Evolutionary conservation across 371 early-diverging fungal species (phyloP).

Genomic region (Lichtheimia ornata): DNA sequence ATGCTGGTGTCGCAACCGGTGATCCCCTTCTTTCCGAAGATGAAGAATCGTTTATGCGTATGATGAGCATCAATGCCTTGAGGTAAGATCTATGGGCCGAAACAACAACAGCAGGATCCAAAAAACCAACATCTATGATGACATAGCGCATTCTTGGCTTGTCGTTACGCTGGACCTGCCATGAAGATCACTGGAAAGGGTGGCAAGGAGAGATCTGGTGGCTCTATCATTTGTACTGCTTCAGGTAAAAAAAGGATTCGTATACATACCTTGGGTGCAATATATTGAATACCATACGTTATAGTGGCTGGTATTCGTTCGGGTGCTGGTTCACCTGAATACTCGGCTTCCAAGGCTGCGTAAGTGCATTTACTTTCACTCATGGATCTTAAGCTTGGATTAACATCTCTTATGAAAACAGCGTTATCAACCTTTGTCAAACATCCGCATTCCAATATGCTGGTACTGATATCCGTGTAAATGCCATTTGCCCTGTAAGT

Average conservation of each 20-base stretch:
- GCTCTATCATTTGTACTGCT: conserved; percentile 49
- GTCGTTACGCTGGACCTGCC: conserved; percentile 35
- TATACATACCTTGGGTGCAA: too few species aligned
- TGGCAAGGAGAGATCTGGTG: conserved; percentile 39
- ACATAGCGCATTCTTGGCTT: conserved; percentile 36
- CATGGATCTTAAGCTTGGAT: background rate
- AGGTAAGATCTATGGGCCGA: conserved; percentile 13
- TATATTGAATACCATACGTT: background rate
- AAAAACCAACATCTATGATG: background rate
- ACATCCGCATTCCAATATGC: conserved; percentile 47
- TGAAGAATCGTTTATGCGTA: conserved; percentile 31
- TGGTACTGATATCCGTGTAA: conserved; percentile 55
- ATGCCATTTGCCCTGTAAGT: conserved; percentile 60
- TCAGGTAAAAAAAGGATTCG: conserved; percentile 28
- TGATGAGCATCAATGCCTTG: conserved; percentile 38
- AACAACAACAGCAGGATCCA: background rate
- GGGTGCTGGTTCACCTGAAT: conserved; percentile 47
- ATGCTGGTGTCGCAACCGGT: conserved; percentile 26
- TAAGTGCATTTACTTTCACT: conserved; percentile 15
- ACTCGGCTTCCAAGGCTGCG: conserved; percentile 52
- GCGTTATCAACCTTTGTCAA: conserved; percentile 56
- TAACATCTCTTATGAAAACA: conserved; percentile 10
- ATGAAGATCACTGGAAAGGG: conserved; percentile 44
- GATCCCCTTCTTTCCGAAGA: conserved; percentile 24
- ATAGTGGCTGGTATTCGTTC: conserved; percentile 50